Percentiles rank a stretch among this genome's conserved stretches.
Conservation (phyloP, 2,329 filamentous ascomycete genomes). For the Fusarium nelsonii region DNA sequence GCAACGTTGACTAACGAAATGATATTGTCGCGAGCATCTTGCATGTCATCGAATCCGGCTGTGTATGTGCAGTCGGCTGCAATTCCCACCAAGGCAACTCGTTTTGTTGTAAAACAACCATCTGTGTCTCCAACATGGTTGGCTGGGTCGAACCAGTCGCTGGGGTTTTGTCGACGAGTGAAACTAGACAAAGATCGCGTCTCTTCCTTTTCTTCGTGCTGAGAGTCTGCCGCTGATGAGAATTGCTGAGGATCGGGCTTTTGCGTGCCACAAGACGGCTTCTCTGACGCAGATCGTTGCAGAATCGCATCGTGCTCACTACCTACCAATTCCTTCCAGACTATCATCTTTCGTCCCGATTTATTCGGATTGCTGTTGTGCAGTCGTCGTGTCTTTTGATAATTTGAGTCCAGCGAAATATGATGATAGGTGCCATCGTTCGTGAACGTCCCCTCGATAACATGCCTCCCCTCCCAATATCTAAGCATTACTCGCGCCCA, state of each 20-base stretch:
- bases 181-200: background rate
- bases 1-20: constrained; percentile 87
- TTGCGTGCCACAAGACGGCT: constrained; percentile 4
- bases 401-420: constrained; percentile 33
- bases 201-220: background rate
- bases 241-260: background rate
- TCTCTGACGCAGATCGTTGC: constrained; percentile 1
- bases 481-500: constrained; percentile 37
- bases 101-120: constrained; percentile 83
- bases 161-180: constrained; percentile 1
- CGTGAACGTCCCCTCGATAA: constrained; percentile 39
- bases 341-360: constrained; percentile 17
- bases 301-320: background rate
- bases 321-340: constrained; percentile 27
- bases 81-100: constrained; percentile 89
- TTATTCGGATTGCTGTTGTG: background rate
- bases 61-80: constrained; percentile 91
- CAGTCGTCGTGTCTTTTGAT: background rate
- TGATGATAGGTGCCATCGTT: constrained; percentile 29
- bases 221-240: background rate
- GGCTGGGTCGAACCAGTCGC: constrained; percentile 2
- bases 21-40: constrained; percentile 74
- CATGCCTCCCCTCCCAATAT: background rate
- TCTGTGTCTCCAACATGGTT: constrained; percentile 74
- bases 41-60: constrained; percentile 71